Conservation (phyloP, 2,329 filamentous ascomycete genomes). For the Ceratocystiopsis minuta region DNA sequence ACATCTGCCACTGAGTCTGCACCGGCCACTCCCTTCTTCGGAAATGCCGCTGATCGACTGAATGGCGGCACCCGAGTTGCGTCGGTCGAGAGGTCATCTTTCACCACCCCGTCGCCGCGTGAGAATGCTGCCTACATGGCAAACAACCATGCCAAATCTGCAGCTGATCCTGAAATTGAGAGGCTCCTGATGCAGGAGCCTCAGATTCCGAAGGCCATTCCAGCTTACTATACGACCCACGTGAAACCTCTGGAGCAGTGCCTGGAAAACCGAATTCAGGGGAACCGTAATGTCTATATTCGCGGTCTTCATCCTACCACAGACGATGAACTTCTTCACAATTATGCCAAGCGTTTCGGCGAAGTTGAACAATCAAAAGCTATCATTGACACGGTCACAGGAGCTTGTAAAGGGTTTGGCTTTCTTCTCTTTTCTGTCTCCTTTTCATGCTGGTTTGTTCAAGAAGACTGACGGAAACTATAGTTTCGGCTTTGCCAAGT, state of each 20-base stretch:
- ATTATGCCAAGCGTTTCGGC: slow-evolving; percentile 75
- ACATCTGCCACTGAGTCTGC: slow-evolving; percentile 42
- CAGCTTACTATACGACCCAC: slow-evolving; percentile 72
- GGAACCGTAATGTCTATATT: slow-evolving; percentile 96
- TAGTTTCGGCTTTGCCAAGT: slow-evolving; percentile 96
- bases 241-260: slow-evolving; percentile 86
- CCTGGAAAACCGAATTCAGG: slow-evolving; percentile 74
- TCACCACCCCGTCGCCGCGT: slow-evolving; percentile 49
- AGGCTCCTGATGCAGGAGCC: slow-evolving; percentile 59
- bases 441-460: background rate
- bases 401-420: slow-evolving; percentile 79
- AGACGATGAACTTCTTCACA: slow-evolving; percentile 71
- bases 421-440: background rate
- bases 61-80: slow-evolving; percentile 37
- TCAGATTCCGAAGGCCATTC: slow-evolving; percentile 69
- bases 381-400: slow-evolving; percentile 87
- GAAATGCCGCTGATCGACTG: slow-evolving; percentile 38
- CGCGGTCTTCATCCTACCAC: slow-evolving; percentile 89
- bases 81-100: slow-evolving; percentile 41
- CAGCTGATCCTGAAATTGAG: slow-evolving; percentile 35
- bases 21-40: slow-evolving; percentile 47
- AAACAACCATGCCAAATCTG: slow-evolving; percentile 21
- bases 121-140: slow-evolving; percentile 25
- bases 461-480: background rate
- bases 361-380: slow-evolving; percentile 94